These are phyloP conservation scores for Dactylellina haptotyla DNA, from an alignment of 2,329 filamentous ascomycete species.

Conservation along the genomic window DNA sequence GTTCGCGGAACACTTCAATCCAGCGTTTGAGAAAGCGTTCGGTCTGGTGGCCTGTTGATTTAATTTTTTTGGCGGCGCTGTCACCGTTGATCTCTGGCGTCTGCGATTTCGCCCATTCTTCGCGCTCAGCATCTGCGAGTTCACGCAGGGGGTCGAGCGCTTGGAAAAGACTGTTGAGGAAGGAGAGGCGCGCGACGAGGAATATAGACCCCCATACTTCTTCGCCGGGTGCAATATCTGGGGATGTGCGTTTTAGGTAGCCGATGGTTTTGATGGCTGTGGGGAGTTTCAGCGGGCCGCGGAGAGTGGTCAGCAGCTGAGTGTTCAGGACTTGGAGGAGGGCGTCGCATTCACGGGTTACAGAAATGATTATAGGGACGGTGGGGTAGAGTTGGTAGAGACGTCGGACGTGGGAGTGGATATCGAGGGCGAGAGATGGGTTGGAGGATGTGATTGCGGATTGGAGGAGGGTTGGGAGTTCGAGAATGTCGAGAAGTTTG, in stretches of 20 bases:
- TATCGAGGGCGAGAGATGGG: constrained; percentile 87
- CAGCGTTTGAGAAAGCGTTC: constrained; percentile 94
- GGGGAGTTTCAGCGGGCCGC: constrained; percentile 84
- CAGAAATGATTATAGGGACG: constrained; percentile 77
- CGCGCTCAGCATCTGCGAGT: constrained; percentile 79
- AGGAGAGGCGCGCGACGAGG: constrained; percentile 83
- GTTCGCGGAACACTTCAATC: constrained; percentile 96
- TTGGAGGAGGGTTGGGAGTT: constrained; percentile 84
- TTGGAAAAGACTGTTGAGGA: constrained; percentile 79
- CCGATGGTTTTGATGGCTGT: constrained; percentile 89
- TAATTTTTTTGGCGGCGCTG: constrained; percentile 1
- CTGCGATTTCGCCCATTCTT: constrained; percentile 58
- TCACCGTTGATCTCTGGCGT: constrained; percentile 63
- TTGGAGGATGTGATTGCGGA: constrained; percentile 78
- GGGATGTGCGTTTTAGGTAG: constrained; percentile 86
- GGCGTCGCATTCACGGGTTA: constrained; percentile 80
- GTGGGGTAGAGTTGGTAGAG: constrained; percentile 83
- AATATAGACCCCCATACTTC: constrained; percentile 71
- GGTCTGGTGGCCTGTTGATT: constrained; percentile 78
- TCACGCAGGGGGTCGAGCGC: constrained; percentile 86
- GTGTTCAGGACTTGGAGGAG: constrained; percentile 89
- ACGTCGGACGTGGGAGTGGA: constrained; percentile 91
- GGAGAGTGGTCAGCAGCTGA: constrained; percentile 81
- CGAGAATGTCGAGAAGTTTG: constrained; percentile 86
- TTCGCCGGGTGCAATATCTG: constrained; percentile 66